Conservation (phyloP, 148 eudicot species). For the Nepenthes mirabilis region DNA sequence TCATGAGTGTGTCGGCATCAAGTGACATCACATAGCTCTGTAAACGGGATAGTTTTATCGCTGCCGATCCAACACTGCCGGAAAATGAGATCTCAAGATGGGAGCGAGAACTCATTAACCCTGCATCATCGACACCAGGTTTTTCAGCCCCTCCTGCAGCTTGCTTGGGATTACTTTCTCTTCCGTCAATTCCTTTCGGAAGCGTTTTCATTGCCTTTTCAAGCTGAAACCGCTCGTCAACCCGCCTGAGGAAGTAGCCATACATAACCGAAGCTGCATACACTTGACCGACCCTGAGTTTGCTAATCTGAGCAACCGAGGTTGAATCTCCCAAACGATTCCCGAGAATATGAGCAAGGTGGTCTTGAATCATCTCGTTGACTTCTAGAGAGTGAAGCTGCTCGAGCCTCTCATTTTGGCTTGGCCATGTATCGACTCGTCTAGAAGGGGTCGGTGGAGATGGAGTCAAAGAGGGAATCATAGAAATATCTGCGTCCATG, state of each 20-base stretch:
- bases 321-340: slow-evolving; percentile 46
- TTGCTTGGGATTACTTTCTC: slow-evolving; percentile 20
- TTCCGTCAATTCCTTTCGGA: slow-evolving; percentile 31
- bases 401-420: slow-evolving; percentile 50
- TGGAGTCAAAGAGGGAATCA: slow-evolving; percentile 52
- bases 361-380: slow-evolving; percentile 87
- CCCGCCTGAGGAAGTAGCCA: slow-evolving; percentile 87
- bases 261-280: slow-evolving; percentile 98
- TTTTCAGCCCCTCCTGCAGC: slow-evolving; percentile 12
- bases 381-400: slow-evolving; percentile 80
- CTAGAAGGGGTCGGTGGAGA: slow-evolving; percentile 36
- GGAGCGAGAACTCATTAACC: slow-evolving; percentile 1
- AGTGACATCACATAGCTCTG: slow-evolving; percentile 82
- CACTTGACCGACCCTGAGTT: slow-evolving; percentile 81
- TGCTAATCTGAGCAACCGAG: slow-evolving; percentile 76
- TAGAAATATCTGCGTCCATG: slow-evolving; percentile 68
- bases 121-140: slow-evolving; percentile 7
- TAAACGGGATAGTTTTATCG: slow-evolving; percentile 51
- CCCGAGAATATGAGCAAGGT: slow-evolving; percentile 78
- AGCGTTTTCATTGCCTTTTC: slow-evolving; percentile 82
- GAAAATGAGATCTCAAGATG: slow-evolving; percentile 66
- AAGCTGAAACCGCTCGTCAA: slow-evolving; percentile 87
- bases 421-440: slow-evolving; percentile 62
- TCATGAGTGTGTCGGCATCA: slow-evolving; percentile 75
- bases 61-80: slow-evolving; percentile 36